Base-by-base conservation (phyloP, 345 rosid species). In the Erysimum cheiranthoides region DNA sequence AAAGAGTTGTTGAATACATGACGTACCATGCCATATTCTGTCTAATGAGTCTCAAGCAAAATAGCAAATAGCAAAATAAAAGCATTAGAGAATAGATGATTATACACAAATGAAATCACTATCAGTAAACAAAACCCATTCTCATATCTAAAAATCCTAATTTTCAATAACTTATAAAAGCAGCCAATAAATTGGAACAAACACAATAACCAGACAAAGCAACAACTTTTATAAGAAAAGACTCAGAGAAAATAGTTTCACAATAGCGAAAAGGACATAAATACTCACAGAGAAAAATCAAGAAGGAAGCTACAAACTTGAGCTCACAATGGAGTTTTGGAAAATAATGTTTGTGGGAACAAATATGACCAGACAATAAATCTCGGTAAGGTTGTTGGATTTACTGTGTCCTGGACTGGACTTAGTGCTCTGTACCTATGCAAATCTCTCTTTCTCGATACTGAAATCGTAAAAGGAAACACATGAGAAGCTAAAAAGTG, bases 371-470 rank as follows among this genome's bases (percentile, higher is more conserved):
- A 74, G 68, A 47, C 16, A 7, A 49, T n/a, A 75, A 47, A 59
- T 50, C 61, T 53, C 2, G 4, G 43, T 76, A 76, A 70, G 80
- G 59, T 46, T 56, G 18, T 35, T 74, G 66, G 72, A 58, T 6
- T 43, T 57, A 58, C 59, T 74, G 67, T 74, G 49, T 38, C 34
- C n/a, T 66, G 34, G 27, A 51, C 32, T 61, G 32, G 43, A 74
- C 35, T 67, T 49, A 47, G 68, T 74, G 67, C 73, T 66, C 68
- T 60, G 52, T 74, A 58, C 73, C 36, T 14, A 25, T 42, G 57
- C 71, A 64, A 47, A 54, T 45, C 10, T 8, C 36, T 57, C 34
- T 74, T 32, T 56, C 56, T 35, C 10, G 34, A 18, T 27, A 35
- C 40, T 58, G 38, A 71, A 66, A 43, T 28, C 28, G 27, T 27